Evolutionary conservation across 768 basidiomycete genomes (phyloP), one percentile per base, ranked within the genome.

Genomic region (Mycena haematopus): DNA sequence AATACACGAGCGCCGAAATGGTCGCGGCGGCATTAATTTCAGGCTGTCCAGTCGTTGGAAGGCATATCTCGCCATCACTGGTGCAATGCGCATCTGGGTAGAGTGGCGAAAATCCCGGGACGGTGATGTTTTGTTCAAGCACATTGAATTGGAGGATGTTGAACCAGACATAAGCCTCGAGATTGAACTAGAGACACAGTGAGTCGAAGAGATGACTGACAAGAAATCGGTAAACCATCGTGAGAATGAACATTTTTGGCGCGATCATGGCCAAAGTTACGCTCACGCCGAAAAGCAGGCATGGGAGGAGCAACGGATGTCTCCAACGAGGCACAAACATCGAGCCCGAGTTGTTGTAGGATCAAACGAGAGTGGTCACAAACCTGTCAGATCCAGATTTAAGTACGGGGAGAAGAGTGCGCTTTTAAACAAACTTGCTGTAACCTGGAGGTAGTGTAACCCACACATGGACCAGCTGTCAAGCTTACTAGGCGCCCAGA

Each of bases 1-100:
- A 69, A 52, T 74, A 66, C 10, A 76, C 61, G 54, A 80, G 66
- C 0, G 80, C 73, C 31, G 72, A 64, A 46, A 77, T 71, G 10
- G 76, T 71, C 7, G 72, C 63, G 19, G 79, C 79, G 0, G 80
- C 79, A 65, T 82, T 81, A 69, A 82, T 81, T 67, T 80, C 80
- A 24, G 56, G 72, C 60, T 78, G 75, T 8, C 75, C 77, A 6
- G 76, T 77, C 27, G 73, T 75, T 10, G 78, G 59, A 36, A 78
- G 75, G 57, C 80, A 82, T 46, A 79, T 70, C 14, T 66, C 60
- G 6, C 74, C 75, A 29, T 69, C 63, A 31, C 46, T 35, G 17
- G 77, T 74, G 66, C 80, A 80, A 38, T 74, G 74, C 8, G 74
- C 72, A 51, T 77, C 56, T 2, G 78, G 79, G 70, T 63, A 80